Conservation (phyloP, 208 protist genomes). For the Trypanosoma caninum region DNA sequence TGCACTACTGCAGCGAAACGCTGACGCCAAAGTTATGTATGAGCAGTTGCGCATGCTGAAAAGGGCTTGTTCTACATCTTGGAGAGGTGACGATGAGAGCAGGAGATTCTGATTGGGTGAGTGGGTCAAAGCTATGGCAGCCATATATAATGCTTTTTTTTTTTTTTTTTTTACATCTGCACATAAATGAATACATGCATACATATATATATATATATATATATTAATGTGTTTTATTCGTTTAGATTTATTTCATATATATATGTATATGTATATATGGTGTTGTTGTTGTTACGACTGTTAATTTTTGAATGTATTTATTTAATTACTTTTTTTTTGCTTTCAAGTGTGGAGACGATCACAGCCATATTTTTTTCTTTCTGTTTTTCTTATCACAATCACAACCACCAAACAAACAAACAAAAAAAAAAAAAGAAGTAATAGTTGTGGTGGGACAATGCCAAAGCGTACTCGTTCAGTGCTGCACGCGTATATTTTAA, state of each 20-base stretch:
- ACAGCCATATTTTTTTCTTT: neutral
- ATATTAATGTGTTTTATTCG: neutral
- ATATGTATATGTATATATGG: neutral
- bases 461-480: conserved; percentile 15
- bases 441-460: neutral
- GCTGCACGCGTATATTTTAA: conserved; percentile 23
- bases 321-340: too few species aligned
- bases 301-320: too few species aligned
- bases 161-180: conserved; percentile 10
- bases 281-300: too few species aligned
- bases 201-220: neutral
- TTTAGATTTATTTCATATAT: neutral
- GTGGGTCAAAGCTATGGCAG: neutral
- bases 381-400: neutral
- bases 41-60: conserved; percentile 41
- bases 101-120: neutral
- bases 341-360: neutral
- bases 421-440: conserved; percentile 8
- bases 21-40: conserved; percentile 63
- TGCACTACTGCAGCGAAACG: conserved; percentile 64
- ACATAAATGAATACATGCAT: neutral
- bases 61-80: neutral
- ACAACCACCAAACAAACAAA: neutral
- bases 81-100: neutral
- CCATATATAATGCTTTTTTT: neutral